Evolutionary conservation across 495 filamentous ascomycete genomes (phyloP).

Genomic region (Penicillium verhagenii): DNA sequence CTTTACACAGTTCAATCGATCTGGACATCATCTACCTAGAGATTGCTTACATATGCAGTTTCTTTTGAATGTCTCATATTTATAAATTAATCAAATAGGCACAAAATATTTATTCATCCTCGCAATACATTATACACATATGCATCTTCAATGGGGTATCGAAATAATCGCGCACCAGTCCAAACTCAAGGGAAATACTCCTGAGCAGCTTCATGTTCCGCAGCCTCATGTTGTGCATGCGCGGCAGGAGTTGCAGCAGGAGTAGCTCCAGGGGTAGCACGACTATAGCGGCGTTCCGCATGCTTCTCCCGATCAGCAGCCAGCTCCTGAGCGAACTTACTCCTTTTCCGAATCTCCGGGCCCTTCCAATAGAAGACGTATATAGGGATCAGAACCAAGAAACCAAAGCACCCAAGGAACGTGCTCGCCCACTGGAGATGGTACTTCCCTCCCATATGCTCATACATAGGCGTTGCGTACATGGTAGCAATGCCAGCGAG

Average conservation of each 20-base stretch:
- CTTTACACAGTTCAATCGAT: too few relatives aligned
- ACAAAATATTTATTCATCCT: too few relatives aligned
- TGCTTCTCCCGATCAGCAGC: slow-evolving; percentile 21
- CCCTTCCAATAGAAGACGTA: slow-evolving; percentile 53
- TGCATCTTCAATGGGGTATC: neutral
- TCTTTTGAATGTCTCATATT: too few relatives aligned
- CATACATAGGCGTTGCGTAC: slow-evolving; percentile 44
- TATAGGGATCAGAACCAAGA: slow-evolving; percentile 45
- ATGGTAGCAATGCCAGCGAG: slow-evolving; percentile 47
- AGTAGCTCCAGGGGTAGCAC: neutral
- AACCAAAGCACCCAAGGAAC: slow-evolving; percentile 40
- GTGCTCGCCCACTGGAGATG: slow-evolving; percentile 45
- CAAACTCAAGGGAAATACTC: neutral
- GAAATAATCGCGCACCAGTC: neutral
- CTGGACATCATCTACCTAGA: too few relatives aligned
- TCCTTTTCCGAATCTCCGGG: slow-evolving; percentile 41
- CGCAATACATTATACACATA: neutral
- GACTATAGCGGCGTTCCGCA: slow-evolving; percentile 9
- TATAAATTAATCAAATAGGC: too few relatives aligned
- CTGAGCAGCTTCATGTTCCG: neutral
- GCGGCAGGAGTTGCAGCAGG: neutral
- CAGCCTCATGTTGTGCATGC: too few relatives aligned
- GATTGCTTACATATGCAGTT: too few relatives aligned
- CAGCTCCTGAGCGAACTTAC: slow-evolving; percentile 43
- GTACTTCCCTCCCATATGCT: slow-evolving; percentile 30